Evolutionary conservation across 2,329 filamentous ascomycete genomes (phyloP), one percentile per base, ranked within the genome.

Genomic region (Fusarium sp.): DNA sequence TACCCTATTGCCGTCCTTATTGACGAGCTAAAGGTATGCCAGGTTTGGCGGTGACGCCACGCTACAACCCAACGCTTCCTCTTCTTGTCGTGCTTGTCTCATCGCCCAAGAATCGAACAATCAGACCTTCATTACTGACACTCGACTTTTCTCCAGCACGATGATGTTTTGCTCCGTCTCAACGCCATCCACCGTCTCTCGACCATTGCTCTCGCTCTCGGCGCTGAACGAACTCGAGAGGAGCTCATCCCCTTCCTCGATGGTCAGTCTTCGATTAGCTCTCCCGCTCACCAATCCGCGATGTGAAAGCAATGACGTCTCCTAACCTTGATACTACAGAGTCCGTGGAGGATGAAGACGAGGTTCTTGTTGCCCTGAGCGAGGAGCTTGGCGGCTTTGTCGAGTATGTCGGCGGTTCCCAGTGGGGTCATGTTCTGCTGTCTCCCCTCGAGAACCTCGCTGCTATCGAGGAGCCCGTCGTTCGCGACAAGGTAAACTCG

Each of bases 1-100:
- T 99, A 98, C 83, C 96, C 96, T 80, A 99, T 99, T 86, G 96
- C 96, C 78, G 96, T 99, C 74, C 90, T 99, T 82, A 99, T 99
- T 83, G 96, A 99, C 82, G 96, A 99, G 88, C 88, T 99, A 78
- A 99, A 97, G 93, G 94, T 97, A 88, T 66, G 62, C 51, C 47
- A 57, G 48, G 21, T 69, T 66, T 76, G 81, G 76, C 71, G 69
- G 66, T 72, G 63, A 73, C 66, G 67, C 63, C 67, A 69, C 65
- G 66, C 57, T 67, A 55, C 51, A 47, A 57, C 60, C 36, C 61
- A 40, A 36, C 48, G 33, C 64, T 59, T 46, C 58, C 39, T 37
- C 43, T 54, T 25, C 25, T 6, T 25, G 57, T 15, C 52, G 46
- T 57, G 58, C 53, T 45, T 58, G 60, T 41, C 66, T 50, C 58